Evolutionary conservation across 1,139 yeast species (phyloP).

Genomic region (Geotrichum aggregatum): DNA sequence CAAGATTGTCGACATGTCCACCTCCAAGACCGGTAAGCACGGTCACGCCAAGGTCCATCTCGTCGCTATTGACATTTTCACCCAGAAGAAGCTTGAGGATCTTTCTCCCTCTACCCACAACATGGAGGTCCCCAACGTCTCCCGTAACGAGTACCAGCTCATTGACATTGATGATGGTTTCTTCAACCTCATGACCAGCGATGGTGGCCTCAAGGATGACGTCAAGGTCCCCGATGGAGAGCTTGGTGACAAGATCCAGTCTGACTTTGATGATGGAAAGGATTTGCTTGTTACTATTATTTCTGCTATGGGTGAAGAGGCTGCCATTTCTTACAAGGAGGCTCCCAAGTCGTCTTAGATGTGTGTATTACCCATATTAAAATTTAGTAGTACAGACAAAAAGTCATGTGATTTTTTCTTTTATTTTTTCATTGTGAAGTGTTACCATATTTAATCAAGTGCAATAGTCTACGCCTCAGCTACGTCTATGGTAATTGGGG

Average conservation of each 20-base stretch:
- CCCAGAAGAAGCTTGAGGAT: conserved; percentile 99
- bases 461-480: no score
- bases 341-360: conserved; percentile 63
- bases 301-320: conserved; percentile 99
- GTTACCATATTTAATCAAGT: no score
- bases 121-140: conserved; percentile 98
- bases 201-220: conserved; percentile 98
- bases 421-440: no score
- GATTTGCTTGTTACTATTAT: conserved; percentile 93
- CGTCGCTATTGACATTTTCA: conserved; percentile 98
- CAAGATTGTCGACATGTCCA: conserved; percentile 99
- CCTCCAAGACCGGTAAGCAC: conserved; percentile 99
- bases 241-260: conserved; percentile 85
- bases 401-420: no score
- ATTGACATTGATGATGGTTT: conserved; percentile 97
- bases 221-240: conserved; percentile 98
- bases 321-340: conserved; percentile 95
- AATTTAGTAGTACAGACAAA: no score
- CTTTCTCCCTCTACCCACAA: conserved; percentile 99
- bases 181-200: conserved; percentile 94
- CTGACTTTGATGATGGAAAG: conserved; percentile 96
- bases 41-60: conserved; percentile 99
- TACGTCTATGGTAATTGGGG: no score
- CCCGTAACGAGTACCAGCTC: conserved; percentile 93
- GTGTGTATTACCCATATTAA: no score